These are phyloP conservation scores for Juglanconis sp. DNA, from an alignment of 2,329 filamentous ascomycete species.

Conservation along the genomic window DNA sequence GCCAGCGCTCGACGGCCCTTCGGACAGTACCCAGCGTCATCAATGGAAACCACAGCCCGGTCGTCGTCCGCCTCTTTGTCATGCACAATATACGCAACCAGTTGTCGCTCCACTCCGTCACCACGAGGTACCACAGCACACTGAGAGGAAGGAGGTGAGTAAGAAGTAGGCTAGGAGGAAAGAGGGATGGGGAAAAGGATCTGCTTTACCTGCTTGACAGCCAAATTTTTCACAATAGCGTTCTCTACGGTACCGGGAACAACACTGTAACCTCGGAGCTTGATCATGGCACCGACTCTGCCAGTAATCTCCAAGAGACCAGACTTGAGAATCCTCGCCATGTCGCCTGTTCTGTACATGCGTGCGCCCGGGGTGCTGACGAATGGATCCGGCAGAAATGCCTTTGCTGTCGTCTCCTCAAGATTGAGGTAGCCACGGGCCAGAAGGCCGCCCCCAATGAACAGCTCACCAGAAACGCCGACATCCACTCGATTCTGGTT, in stretches of 20 bases:
- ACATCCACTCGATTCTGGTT: slow-evolving; percentile 59
- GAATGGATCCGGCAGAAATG: slow-evolving; percentile 67
- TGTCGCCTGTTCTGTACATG: slow-evolving; percentile 74
- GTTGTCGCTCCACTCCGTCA: slow-evolving; percentile 70
- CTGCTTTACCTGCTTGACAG: slow-evolving; percentile 47
- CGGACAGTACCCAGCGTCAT: slow-evolving; percentile 69
- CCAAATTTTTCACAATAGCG: slow-evolving; percentile 65
- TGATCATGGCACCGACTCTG: slow-evolving; percentile 76
- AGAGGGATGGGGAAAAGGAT: not conserved
- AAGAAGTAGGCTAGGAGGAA: not conserved
- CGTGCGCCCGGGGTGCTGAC: slow-evolving; percentile 55
- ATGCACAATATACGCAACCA: slow-evolving; percentile 73
- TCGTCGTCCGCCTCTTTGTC: slow-evolving; percentile 48
- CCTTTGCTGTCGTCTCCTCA: slow-evolving; percentile 72
- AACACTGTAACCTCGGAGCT: slow-evolving; percentile 74
- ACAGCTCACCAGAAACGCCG: slow-evolving; percentile 69
- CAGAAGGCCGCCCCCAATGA: slow-evolving; percentile 69
- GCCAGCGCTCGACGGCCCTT: slow-evolving; percentile 63
- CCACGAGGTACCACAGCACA: slow-evolving; percentile 73
- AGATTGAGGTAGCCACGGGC: slow-evolving; percentile 76
- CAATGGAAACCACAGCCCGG: slow-evolving; percentile 55
- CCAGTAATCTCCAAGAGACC: slow-evolving; percentile 73
- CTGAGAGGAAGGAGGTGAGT: slow-evolving; percentile 29
- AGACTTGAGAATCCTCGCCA: slow-evolving; percentile 63
- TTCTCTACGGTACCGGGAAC: slow-evolving; percentile 75